Evolutionary conservation across 169 alveolate species (phyloP), one percentile per base, ranked within the genome.

Genomic region (Babesia bigemina): DNA sequence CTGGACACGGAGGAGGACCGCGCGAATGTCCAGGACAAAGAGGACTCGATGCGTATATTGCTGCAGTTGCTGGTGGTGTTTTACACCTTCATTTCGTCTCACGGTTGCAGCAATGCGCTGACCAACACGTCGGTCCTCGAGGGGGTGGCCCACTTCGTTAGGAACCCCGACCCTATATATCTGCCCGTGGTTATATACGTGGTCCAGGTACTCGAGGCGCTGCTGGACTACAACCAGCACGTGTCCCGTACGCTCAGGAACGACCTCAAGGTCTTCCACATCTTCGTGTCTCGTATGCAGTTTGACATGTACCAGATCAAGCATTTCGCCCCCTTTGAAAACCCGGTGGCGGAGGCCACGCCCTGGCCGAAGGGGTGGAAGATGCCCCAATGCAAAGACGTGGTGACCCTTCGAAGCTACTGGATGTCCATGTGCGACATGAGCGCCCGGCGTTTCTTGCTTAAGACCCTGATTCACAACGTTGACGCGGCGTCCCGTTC

Each of bases 281-380:
- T 83, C 17, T 82, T 86, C 73, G 55, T 79, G 11, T 86, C 92
- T 17, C 86, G 94, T 45, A 63, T 90, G 52, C 93, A 90, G 49
- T 90, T 61, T 65, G 94, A 90, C 77, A 85, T 89, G 86, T 73
- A 78, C 74, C 61, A 72, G 81, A 78, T 89, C 33, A 81, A 88
- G 36, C 74, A 85, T 53, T 49, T 75, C 21, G 26, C 57, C 4
- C 79, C 66, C 28, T 83, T 75, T 26, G 84, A 76, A 24, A 83
- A 69, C 22, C 52, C 33, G 16, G 53, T 6, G 45, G 16, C 83
- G 10, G 63, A 58, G 39, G 39, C 36, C 26, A 52, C 45, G 2
- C 50, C 44, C 16, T 73, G 85, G 86, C 86, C 85, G 16, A 33
- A 58, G 17, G 90, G 86, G 3, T 74, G 81, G 86, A 56, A 65